Evolutionary conservation across 805 yeast species (phyloP).

Genomic region (Brettanomyces sp.): DNA sequence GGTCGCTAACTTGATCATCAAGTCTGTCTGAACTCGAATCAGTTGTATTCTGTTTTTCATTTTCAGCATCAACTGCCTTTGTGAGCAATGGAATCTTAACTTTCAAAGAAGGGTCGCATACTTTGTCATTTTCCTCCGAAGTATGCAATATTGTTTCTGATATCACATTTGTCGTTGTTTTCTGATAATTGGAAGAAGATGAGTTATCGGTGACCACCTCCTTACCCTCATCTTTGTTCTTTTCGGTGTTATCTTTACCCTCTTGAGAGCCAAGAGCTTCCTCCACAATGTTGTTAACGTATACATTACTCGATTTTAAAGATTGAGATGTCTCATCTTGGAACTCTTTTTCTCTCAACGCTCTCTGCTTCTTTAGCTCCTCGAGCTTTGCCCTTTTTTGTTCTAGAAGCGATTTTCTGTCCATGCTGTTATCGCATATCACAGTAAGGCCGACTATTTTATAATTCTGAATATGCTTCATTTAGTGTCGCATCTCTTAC

Average conservation of each 20-base stretch:
- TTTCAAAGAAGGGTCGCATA: background rate
- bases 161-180: background rate
- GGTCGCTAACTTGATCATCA: background rate
- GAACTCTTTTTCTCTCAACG: conserved; percentile 17
- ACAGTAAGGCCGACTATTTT: too few species aligned
- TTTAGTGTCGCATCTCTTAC: too few species aligned
- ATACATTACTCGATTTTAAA: background rate
- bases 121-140: background rate
- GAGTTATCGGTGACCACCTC: background rate
- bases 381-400: conserved; percentile 42
- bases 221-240: background rate
- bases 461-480: too few species aligned
- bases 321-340: background rate
- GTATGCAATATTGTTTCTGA: background rate
- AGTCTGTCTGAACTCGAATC: background rate
- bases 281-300: background rate
- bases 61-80: conserved; percentile 13
- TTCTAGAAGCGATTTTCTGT: conserved; percentile 29
- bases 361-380: conserved; percentile 41
- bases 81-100: conserved; percentile 6
- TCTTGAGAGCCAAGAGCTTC: background rate
- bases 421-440: conserved; percentile 11
- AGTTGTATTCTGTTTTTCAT: background rate
- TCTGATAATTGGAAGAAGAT: background rate
- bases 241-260: background rate